Evolutionary conservation across 139 green algal genomes (phyloP), one percentile per base, ranked within the genome.

Genomic region (Tetratostichococcus sp.): DNA sequence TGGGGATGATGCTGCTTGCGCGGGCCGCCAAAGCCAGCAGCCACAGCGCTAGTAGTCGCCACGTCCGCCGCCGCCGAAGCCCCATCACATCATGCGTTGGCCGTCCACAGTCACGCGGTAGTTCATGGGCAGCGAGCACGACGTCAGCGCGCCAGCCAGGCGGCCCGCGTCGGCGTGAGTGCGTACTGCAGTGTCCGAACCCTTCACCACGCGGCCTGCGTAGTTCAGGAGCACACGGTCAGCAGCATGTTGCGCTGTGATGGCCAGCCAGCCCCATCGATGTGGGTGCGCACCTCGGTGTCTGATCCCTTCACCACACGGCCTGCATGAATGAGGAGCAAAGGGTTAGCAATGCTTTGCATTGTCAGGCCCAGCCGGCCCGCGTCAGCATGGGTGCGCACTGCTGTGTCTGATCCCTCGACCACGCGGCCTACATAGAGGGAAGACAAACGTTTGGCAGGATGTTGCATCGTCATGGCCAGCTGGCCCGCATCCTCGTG

Each of bases 71-170:
- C 14, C 14, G 17, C 17, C 2, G 14, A 8, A 5, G 14, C 50
- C 11, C 50, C 14, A 62, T 62, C 50, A 62, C 50, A 62, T 62
- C 17, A 62, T 25, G 50, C 50, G 50, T 17, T 23, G 14, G 50
- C 50, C 50, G 50, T 82, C 77, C 1, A 78, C 70, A 2, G 81
- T 77, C 30, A 90, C 79, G 32, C 79, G 79, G 81, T 85, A 84
- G 35, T 83, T 79, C 26, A 80, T 75, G 1, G 85, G 83, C 73
- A 90, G 81, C 8, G 71, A 76, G 30, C 50, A 62, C 5, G 50
- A 25, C 19, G 71, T 76, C 5, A 76, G 71, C 0, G 57, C 58
- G 6, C 30, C 71, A 11, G 57, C 58, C 71, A 76, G 32, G 4
- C 71, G 31, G 1, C 11, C 32, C 1, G 43, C 57, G 34, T 76